Evolutionary conservation across 176 grass and related monocot genomes (phyloP), one percentile per base, ranked within the genome.

Genomic region (Calamus simplicifolius): DNA sequence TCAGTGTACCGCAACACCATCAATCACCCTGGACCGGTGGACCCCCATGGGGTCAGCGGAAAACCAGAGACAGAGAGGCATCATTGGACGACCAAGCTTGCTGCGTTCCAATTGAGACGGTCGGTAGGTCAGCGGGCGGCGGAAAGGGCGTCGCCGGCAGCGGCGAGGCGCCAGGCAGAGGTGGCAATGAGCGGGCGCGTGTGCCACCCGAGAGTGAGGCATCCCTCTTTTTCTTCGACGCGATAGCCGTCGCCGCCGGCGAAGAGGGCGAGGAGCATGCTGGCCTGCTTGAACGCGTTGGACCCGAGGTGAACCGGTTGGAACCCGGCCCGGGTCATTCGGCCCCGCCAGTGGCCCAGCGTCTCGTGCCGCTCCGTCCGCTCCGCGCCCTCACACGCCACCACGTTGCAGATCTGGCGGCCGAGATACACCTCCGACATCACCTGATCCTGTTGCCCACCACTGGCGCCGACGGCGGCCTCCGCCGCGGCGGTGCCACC

Each of bases 141-240:
- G 3, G 50, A 0, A 27, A 51, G 10, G 25, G 64, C 17, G 51
- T 18, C 19, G 85, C 73, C 83, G 61, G 10, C 19, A n/a, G 29
- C 30, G 29, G 43, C 19, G 19, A 63, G 12, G 61, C 61, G 21
- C 61, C 61, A 63, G 13, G 61, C 61, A 15, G 61, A 63, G 43
- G 61, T 50, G 10, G 61, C 61, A 35, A 63, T 63, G 0, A 63
- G 61, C 2, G 61, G 61, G 38, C 61, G 61, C 8, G 61, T 63
- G 35, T 63, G 61, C 61, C 61, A 63, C 18, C 61, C 61, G n/a
- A 63, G 61, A 48, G 61, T 63, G 35, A 63, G 38, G 38, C 61
- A 49, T 18, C 31, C 61, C 10, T 63, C 61, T 29, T 35, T 48
- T 14, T 63, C 61, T 48, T 63, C 61, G 38, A 63, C 61, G 7